These are phyloP conservation scores for Saturnispora saitoi DNA, from an alignment of 805 yeast species.

Conservation along the genomic window DNA sequence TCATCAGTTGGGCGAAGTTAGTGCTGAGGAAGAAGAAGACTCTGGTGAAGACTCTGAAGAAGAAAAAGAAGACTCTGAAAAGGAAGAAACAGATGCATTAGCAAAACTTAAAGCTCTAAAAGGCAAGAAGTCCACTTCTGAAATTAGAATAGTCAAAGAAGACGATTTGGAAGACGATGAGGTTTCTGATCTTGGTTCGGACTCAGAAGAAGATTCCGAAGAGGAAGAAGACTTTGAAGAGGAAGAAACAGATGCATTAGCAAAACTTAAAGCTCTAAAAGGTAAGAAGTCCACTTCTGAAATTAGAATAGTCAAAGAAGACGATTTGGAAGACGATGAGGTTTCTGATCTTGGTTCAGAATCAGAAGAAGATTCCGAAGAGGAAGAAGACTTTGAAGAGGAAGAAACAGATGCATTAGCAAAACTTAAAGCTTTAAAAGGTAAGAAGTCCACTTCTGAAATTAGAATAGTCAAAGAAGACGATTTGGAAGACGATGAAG, in stretches of 20 bases:
- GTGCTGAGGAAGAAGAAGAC: conserved; percentile 4
- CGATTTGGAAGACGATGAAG: conserved; percentile 18
- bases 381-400: conserved; percentile 9
- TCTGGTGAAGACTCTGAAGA: conserved; percentile 20
- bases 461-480: conserved; percentile 27
- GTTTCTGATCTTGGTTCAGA: conserved; percentile 17
- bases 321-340: conserved; percentile 22
- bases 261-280: conserved; percentile 34
- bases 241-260: conserved; percentile 9
- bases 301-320: conserved; percentile 27
- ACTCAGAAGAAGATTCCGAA: conserved; percentile 4
- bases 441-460: conserved; percentile 20
- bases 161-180: conserved; percentile 21
- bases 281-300: conserved; percentile 16
- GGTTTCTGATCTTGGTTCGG: conserved; percentile 13
- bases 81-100: conserved; percentile 19
- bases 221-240: conserved; percentile 21
- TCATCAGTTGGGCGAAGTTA: conserved; percentile 11
- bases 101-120: conserved; percentile 19
- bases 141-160: conserved; percentile 26
- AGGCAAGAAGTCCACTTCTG: conserved; percentile 22
- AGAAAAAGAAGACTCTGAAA: conserved; percentile 22
- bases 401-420: conserved; percentile 14
- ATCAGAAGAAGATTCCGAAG: conserved; percentile 12
- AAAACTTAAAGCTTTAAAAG: conserved; percentile 20